These are phyloP conservation scores for Bathelium albidoporum DNA, from an alignment of 495 filamentous ascomycete species.

Conservation along the genomic window DNA sequence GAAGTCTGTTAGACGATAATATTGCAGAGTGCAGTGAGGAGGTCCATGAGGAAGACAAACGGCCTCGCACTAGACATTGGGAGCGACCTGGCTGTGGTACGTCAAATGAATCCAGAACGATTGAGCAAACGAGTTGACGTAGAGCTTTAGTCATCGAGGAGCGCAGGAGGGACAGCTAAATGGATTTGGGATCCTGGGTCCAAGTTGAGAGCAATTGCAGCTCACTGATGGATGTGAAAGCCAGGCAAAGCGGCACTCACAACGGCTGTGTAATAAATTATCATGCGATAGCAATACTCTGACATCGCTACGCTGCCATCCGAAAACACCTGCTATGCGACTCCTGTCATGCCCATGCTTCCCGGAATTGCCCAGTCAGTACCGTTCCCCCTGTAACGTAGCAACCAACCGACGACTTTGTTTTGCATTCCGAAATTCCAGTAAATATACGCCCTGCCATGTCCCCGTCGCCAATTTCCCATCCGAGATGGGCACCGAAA, in stretches of 20 bases:
- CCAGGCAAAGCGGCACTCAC: too few species aligned
- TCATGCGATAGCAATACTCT: too few species aligned
- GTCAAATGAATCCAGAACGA: too few species aligned
- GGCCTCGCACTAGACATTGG: too few species aligned
- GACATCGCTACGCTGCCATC: not conserved
- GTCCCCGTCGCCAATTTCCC: conserved; percentile 64
- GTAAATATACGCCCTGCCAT: conserved; percentile 86
- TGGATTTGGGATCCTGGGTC: too few species aligned
- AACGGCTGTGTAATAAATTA: too few species aligned
- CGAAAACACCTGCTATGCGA: not conserved
- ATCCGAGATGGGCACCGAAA: conserved; percentile 81
- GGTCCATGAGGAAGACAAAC: not conserved
- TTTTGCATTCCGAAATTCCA: conserved; percentile 73
- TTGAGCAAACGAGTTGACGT: too few species aligned
- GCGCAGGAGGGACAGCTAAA: too few species aligned
- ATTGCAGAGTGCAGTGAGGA: not conserved
- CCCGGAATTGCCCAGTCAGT: conserved; percentile 27
- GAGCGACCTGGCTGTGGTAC: too few species aligned
- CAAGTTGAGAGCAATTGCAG: too few species aligned
- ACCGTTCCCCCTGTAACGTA: conserved; percentile 89
- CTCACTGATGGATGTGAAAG: too few species aligned
- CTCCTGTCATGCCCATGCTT: not conserved
- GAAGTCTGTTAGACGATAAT: not conserved
- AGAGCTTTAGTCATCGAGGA: too few species aligned
- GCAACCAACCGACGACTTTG: conserved; percentile 77